Conservation (phyloP, 345 rosid genomes). For the Capsella bursapastoris region DNA sequence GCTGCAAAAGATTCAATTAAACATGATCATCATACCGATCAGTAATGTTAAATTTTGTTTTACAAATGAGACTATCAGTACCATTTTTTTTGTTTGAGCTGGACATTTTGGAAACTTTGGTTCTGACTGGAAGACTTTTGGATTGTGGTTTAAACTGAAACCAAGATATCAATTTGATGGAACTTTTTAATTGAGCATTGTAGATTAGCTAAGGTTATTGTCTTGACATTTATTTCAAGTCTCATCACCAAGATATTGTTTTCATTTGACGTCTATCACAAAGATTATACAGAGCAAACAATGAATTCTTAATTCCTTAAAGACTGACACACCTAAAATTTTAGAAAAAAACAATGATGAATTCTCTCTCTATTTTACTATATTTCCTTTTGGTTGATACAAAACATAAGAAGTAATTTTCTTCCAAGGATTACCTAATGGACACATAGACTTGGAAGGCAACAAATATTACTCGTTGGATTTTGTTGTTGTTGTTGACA, state of each 20-base stretch:
- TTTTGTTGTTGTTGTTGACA: not conserved
- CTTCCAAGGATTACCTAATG: not conserved
- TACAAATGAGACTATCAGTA: not conserved
- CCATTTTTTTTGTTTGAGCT: not conserved
- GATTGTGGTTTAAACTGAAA: too few relatives aligned
- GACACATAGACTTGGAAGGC: not conserved
- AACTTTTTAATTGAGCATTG: not conserved
- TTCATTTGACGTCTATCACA: not conserved
- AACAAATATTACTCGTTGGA: conserved; percentile 4
- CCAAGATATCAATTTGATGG: too few relatives aligned
- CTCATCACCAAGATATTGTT: conserved; percentile 11
- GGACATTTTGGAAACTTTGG: not conserved
- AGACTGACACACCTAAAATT: not conserved
- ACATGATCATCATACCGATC: not conserved
- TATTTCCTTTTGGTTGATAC: too few relatives aligned
- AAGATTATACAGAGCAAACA: conserved; percentile 3
- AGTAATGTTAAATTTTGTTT: conserved; percentile 4
- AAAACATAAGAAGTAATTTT: too few relatives aligned
- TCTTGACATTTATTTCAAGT: conserved; percentile 6
- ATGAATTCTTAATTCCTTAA: not conserved
- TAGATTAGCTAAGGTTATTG: not conserved
- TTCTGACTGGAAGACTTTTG: not conserved
- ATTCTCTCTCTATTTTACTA: too few relatives aligned
- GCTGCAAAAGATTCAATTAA: conserved; percentile 5
- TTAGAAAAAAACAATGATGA: not conserved